These are phyloP conservation scores for Turritis glabra DNA, from an alignment of 345 rosid species.

Conservation along the genomic window DNA sequence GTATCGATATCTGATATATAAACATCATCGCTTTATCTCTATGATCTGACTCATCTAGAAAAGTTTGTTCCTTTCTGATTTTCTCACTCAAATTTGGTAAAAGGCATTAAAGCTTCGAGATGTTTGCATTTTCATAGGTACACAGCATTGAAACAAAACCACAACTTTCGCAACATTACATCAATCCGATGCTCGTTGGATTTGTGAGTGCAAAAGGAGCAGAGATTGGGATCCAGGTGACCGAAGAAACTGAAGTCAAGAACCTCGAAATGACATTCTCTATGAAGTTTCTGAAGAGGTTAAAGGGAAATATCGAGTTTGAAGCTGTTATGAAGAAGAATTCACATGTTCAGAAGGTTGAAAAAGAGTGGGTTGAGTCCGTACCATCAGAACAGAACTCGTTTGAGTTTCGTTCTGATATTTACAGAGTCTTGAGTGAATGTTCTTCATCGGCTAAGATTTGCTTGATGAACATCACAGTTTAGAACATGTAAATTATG, in stretches of 20 bases:
- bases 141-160: constrained; percentile 35
- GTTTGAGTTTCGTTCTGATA: constrained; percentile 52
- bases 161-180: background rate
- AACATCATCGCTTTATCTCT: background rate
- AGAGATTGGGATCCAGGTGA: constrained; percentile 59
- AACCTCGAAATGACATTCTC: constrained; percentile 52
- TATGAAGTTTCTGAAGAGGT: constrained; percentile 44
- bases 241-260: constrained; percentile 37
- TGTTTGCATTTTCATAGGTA: constrained; percentile 47
- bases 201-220: constrained; percentile 45
- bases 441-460: constrained; percentile 53
- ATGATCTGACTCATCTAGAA: background rate
- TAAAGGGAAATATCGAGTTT: constrained; percentile 52
- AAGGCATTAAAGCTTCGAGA: constrained; percentile 5
- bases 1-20: constrained; percentile 43
- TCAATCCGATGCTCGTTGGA: constrained; percentile 56
- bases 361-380: constrained; percentile 65
- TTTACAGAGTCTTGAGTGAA: constrained; percentile 51
- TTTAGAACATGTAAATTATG: constrained; percentile 4
- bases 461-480: constrained; percentile 58
- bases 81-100: constrained; percentile 9
- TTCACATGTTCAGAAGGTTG: constrained; percentile 56
- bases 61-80: constrained; percentile 1
- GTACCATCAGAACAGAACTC: constrained; percentile 66
- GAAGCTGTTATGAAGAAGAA: constrained; percentile 40